Evolutionary conservation across 2,329 filamentous ascomycete species (phyloP).

Genomic region (Penicillium freii): DNA sequence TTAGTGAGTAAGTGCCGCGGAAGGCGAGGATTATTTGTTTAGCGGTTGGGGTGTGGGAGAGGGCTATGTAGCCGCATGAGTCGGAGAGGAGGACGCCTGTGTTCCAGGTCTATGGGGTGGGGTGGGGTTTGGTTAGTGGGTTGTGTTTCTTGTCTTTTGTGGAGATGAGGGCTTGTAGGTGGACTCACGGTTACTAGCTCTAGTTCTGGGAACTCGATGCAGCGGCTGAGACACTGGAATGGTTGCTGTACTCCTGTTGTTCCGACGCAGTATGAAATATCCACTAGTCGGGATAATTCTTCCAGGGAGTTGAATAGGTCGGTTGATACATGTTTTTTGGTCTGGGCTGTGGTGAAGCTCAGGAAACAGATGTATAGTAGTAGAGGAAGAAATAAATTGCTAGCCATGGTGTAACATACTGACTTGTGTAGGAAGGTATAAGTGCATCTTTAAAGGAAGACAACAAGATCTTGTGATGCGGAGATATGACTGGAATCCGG

Average conservation of each 20-base stretch:
- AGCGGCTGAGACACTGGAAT: slow-evolving; percentile 81
- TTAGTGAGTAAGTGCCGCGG: slow-evolving; percentile 88
- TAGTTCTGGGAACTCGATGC: slow-evolving; percentile 76
- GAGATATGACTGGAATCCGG: slow-evolving; percentile 9
- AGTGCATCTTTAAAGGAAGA: neutral
- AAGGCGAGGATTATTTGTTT: slow-evolving; percentile 81
- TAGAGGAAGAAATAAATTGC: neutral
- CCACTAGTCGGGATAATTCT: slow-evolving; percentile 83
- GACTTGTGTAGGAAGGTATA: neutral
- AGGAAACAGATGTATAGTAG: neutral
- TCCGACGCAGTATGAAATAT: slow-evolving; percentile 92
- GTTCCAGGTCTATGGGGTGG: slow-evolving; percentile 67
- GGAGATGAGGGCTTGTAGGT: neutral
- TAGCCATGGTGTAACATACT: slow-evolving; percentile 9
- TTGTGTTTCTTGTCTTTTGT: neutral
- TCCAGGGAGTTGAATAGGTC: slow-evolving; percentile 77
- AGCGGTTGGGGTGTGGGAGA: slow-evolving; percentile 66
- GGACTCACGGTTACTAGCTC: slow-evolving; percentile 63
- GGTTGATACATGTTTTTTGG: slow-evolving; percentile 49
- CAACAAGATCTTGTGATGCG: neutral
- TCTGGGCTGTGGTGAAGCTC: neutral
- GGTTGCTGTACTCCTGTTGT: slow-evolving; percentile 76
- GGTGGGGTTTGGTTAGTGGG: slow-evolving; percentile 3
- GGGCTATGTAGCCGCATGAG: slow-evolving; percentile 87
- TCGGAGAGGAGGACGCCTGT: slow-evolving; percentile 84